Conservation (phyloP, 257 asterid species). For the Leonotis leonurus region DNA sequence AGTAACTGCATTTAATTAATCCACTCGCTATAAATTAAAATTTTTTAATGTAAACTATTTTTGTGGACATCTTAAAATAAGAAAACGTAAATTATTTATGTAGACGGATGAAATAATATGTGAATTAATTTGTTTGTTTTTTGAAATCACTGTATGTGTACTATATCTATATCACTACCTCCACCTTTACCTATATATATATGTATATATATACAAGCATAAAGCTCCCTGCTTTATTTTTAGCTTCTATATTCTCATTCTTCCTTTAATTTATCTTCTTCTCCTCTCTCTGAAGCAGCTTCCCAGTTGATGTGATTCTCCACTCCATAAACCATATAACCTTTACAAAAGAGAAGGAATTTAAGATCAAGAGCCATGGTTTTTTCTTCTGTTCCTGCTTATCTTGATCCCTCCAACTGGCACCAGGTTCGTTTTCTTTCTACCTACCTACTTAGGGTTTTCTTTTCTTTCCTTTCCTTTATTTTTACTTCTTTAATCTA, state of each 20-base stretch:
- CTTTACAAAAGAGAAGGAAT: slow-evolving; percentile 35
- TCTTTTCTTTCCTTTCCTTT: background rate
- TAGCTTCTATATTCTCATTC: slow-evolving; percentile 42
- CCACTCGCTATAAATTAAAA: no score
- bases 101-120: no score
- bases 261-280: slow-evolving; percentile 21
- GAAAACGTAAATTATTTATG: no score
- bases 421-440: slow-evolving; percentile 27
- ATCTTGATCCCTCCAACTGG: slow-evolving; percentile 56
- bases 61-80: no score
- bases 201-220: slow-evolving; percentile 22
- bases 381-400: slow-evolving; percentile 54
- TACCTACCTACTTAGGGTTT: slow-evolving; percentile 12
- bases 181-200: slow-evolving; percentile 20
- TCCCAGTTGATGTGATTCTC: slow-evolving; percentile 45
- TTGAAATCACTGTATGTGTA: background rate
- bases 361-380: slow-evolving; percentile 39
- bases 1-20: no score
- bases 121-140: slow-evolving; percentile 13
- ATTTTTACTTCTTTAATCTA: no score
- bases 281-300: background rate
- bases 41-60: no score
- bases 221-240: slow-evolving; percentile 42
- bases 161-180: slow-evolving; percentile 1
- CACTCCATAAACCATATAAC: slow-evolving; percentile 23